Percentiles rank a stretch among this genome's conserved stretches.
phyloP scores from a whole-genome alignment of 2,329 filamentous ascomycete species.

The Colletotrichum somersetense region DNA sequence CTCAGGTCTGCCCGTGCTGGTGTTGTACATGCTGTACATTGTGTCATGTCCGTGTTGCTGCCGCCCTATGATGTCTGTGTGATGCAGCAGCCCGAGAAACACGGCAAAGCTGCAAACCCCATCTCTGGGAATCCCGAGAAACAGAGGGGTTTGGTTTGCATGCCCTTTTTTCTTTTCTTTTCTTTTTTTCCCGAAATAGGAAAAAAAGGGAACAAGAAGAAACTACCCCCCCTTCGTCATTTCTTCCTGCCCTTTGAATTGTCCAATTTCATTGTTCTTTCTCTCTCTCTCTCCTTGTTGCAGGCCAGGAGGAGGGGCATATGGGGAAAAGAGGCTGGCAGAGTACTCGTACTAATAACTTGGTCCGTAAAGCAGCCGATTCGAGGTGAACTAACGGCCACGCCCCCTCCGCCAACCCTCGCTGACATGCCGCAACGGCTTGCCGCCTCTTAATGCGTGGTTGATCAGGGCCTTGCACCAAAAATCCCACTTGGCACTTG shows the following conservation, averaged over 20 bases:
- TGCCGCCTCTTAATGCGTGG: background rate
- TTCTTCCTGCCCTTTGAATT: too few relatives aligned
- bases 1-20: slow-evolving; percentile 15
- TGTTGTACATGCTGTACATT: too few relatives aligned
- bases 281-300: background rate
- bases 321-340: slow-evolving; percentile 1
- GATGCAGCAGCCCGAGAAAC: slow-evolving; percentile 21
- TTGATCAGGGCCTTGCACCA: background rate
- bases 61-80: slow-evolving; percentile 35
- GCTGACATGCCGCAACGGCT: background rate
- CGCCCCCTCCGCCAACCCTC: background rate
- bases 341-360: background rate
- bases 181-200: background rate
- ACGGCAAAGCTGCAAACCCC: slow-evolving; percentile 9
- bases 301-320: background rate
- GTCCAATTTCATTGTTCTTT: too few relatives aligned
- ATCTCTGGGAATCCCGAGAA: background rate
- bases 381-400: too few relatives aligned
- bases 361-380: slow-evolving; percentile 11
- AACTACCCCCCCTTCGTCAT: too few relatives aligned
- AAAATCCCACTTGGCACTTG: slow-evolving; percentile 5
- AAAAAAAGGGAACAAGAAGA: too few relatives aligned
- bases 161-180: background rate
- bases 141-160: background rate
- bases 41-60: too few relatives aligned